A percentile compares a stretch with the other conserved stretches of the same genome.
phyloP scores from a whole-genome alignment of 179 eudicot species.

The Silene vulgaris region DNA sequence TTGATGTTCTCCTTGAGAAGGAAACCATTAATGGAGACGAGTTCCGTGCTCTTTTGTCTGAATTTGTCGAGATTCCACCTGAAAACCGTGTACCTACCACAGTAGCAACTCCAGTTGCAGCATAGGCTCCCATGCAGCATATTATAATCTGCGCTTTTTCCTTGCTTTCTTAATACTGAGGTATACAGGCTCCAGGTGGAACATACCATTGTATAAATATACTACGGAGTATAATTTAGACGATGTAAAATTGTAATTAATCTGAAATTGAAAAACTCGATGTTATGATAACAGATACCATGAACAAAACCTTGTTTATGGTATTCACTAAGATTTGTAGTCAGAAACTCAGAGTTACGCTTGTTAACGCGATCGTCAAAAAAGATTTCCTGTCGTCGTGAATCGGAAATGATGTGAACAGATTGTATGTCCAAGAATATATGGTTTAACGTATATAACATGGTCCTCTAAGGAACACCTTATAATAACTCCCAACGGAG shows the following conservation, averaged over 20 bases:
- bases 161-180: constrained; percentile 14
- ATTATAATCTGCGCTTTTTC: background rate
- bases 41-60: constrained; percentile 83
- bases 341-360: too few species aligned
- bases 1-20: constrained; percentile 89
- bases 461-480: too few species aligned
- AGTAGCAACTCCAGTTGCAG: constrained; percentile 52
- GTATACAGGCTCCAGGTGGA: constrained; percentile 20
- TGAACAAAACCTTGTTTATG: too few species aligned
- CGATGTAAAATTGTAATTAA: constrained; percentile 27
- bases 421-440: too few species aligned
- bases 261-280: constrained; percentile 10
- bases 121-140: constrained; percentile 30
- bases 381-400: too few species aligned
- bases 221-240: constrained; percentile 20
- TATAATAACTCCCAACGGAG: too few species aligned
- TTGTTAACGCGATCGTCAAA: too few species aligned
- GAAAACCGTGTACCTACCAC: constrained; percentile 67
- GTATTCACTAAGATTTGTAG: too few species aligned
- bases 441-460: too few species aligned
- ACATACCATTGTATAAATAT: constrained; percentile 12
- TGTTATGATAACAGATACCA: too few species aligned
- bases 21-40: constrained; percentile 93
- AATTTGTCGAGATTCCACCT: constrained; percentile 72
- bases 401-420: too few species aligned